Evolutionary conservation across 768 basidiomycete genomes (phyloP).

Genomic region (Hygrophorus pudorinus): DNA sequence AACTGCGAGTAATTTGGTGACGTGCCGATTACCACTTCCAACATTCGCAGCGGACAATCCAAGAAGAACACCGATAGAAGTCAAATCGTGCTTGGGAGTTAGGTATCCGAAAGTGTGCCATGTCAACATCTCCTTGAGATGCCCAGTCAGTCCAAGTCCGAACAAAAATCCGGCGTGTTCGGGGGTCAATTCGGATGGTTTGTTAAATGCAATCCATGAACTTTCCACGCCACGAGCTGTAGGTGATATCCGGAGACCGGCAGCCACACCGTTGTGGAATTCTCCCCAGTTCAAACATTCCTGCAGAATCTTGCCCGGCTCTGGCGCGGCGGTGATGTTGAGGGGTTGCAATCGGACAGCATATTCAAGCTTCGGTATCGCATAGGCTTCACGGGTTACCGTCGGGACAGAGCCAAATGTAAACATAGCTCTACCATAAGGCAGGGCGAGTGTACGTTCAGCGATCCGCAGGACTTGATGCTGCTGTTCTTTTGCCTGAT

Average conservation of each 20-base stretch:
- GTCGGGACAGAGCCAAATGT: conserved; percentile 76
- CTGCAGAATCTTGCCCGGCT: conserved; percentile 57
- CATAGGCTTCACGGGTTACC: conserved; percentile 69
- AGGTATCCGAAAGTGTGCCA: conserved; percentile 96
- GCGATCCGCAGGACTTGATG: conserved; percentile 70
- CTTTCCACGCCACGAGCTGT: conserved; percentile 72
- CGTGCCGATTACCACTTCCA: conserved; percentile 75
- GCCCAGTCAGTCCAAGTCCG: conserved; percentile 87
- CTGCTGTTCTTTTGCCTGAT: conserved; percentile 81
- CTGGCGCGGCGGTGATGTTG: conserved; percentile 53
- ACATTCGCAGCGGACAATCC: conserved; percentile 90
- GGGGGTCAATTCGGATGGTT: conserved; percentile 80
- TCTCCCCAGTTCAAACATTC: conserved; percentile 89
- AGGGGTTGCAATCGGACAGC: conserved; percentile 65
- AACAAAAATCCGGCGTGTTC: conserved; percentile 96
- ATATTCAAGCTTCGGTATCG: conserved; percentile 73
- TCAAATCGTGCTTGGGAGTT: conserved; percentile 92
- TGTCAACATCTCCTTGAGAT: conserved; percentile 79
- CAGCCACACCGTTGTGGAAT: conserved; percentile 95
- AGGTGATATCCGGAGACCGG: conserved; percentile 76
- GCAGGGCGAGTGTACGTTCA: conserved; percentile 81
- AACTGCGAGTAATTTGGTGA: conserved; percentile 86
- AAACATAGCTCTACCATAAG: conserved; percentile 87
- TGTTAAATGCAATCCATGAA: conserved; percentile 95
- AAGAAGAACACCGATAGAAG: conserved; percentile 86